Evolutionary conservation across 2,329 filamentous ascomycete species (phyloP), one percentile per base, ranked within the genome.

Genomic region (Colletotrichum lini): DNA sequence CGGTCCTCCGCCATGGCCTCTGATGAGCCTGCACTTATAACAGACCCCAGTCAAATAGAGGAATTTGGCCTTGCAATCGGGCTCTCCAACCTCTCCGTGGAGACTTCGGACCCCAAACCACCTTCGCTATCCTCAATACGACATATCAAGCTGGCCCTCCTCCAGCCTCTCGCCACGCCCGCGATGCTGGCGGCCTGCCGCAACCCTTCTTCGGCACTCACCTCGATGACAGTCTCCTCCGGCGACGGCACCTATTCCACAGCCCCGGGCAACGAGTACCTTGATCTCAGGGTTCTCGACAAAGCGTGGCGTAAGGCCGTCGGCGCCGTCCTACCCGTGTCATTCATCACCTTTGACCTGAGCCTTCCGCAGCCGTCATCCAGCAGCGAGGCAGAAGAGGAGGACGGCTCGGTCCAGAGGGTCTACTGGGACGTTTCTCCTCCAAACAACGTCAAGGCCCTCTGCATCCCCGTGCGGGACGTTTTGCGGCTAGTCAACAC

Each of bases 251-350:
- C 21, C 3, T 15, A 7, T 7, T 13, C 21, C 10, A 50, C 47
- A 12, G 47, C 47, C 21, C 12, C 47, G 12, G 47, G 47, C 21
- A 15, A 26, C 2, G 47, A 50, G 12, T 50, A 15, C 10, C 47
- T 50, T 12, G 4, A 50, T 21, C 21, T 50, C n/a, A 16, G 21
- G 3, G 21, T 23, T 12, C 47, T 50, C 18, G 47, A 50, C 10
- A 50, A 50, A 50, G 47, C 47, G 21, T 50, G 47, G 47, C 47
- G 47, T 10, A 50, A 50, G 47, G 47, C 47, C 15, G n/a, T 50
- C 23, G 47, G 47, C 21, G 7, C 21, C 21, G 21, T 23, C 23
- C 9, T 50, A 23, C 47, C 47, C 12, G 47, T 50, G 10, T 50
- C 47, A 6, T 50, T 26, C 47, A 50, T 50, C 23, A 50, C 47